These are phyloP conservation scores for Gentiana straminea DNA, from an alignment of 257 asterid genomes.

Conservation along the genomic window DNA sequence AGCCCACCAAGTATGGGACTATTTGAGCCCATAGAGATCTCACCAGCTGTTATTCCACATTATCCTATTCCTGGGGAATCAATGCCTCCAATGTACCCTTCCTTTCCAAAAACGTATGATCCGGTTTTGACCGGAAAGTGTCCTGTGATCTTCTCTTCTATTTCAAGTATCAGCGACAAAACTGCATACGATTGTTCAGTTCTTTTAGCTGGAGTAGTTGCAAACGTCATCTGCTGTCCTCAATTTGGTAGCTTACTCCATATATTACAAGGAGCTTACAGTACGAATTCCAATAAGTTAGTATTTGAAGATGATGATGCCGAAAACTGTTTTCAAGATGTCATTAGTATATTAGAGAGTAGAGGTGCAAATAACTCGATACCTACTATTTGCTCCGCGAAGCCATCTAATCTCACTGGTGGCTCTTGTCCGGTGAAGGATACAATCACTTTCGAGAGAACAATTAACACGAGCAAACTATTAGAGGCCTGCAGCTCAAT, in stretches of 20 bases:
- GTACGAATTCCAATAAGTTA: conserved; percentile 53
- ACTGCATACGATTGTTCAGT: conserved; percentile 88
- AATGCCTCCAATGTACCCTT: conserved; percentile 89
- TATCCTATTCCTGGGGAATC: conserved; percentile 52
- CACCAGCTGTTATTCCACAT: conserved; percentile 80
- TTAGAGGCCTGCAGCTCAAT: conserved; percentile 78
- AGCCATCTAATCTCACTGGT: conserved; percentile 78
- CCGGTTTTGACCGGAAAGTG: conserved; percentile 94
- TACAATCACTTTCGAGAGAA: conserved; percentile 52
- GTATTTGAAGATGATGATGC: conserved; percentile 65
- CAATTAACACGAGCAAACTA: conserved; percentile 75
- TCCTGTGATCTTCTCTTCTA: conserved; percentile 76
- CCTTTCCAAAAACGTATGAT: conserved; percentile 69
- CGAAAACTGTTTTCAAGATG: conserved; percentile 94
- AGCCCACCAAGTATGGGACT: conserved; percentile 60
- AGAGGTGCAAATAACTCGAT: conserved; percentile 86
- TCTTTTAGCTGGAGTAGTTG: conserved; percentile 73
- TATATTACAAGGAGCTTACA: conserved; percentile 84
- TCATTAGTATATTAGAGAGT: conserved; percentile 86
- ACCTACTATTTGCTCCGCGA: conserved; percentile 61
- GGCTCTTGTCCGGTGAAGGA: conserved; percentile 96
- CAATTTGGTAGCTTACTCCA: conserved; percentile 85
- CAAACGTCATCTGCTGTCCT: conserved; percentile 95
- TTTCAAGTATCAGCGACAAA: conserved; percentile 61
- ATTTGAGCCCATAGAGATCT: conserved; percentile 86